Conservation (phyloP, 2,329 filamentous ascomycete species). For the Colletotrichum paranaense region DNA sequence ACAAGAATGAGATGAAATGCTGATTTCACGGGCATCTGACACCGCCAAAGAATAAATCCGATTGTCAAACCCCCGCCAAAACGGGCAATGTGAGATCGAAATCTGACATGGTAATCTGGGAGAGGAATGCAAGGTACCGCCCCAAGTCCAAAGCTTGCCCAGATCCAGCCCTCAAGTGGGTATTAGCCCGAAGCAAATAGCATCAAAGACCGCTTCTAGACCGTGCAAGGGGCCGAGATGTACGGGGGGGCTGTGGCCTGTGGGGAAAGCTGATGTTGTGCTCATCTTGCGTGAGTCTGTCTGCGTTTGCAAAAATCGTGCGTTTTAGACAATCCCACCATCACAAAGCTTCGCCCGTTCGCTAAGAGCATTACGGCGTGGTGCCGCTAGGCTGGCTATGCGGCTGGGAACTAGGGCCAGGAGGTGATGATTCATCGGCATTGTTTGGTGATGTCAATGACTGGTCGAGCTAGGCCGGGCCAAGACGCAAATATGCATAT, state of each 20-base stretch:
- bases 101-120: constrained; percentile 28
- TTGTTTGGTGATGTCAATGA: constrained; percentile 31
- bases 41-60: not conserved
- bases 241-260: not conserved
- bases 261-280: not conserved
- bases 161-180: not conserved
- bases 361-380: not conserved
- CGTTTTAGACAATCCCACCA: not conserved
- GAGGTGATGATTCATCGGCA: constrained; percentile 30
- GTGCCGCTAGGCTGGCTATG: not conserved
- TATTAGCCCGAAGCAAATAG: not conserved
- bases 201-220: not conserved
- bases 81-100: not conserved
- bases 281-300: not conserved
- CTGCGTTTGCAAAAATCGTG: not conserved
- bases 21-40: not conserved
- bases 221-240: not conserved
- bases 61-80: not conserved
- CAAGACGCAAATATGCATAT: not conserved
- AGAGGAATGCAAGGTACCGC: not conserved
- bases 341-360: not conserved
- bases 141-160: not conserved
- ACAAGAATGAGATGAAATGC: not conserved
- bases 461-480: not conserved
- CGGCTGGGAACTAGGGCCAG: not conserved